Evolutionary conservation across 805 yeast genomes (phyloP).

Genomic region (Nakazawaea peltata): DNA sequence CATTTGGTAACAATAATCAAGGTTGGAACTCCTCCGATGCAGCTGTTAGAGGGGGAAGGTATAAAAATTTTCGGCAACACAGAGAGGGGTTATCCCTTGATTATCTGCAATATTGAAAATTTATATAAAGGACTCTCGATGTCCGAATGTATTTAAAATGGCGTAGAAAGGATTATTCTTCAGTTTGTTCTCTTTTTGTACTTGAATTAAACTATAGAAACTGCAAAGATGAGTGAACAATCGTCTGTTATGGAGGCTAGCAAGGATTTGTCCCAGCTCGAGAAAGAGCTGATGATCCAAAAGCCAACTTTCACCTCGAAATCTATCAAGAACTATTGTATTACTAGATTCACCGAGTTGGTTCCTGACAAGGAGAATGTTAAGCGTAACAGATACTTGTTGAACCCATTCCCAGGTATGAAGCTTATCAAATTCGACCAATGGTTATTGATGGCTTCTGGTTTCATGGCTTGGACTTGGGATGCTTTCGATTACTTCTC

Average conservation of each 20-base stretch:
- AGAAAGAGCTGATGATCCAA: neutral
- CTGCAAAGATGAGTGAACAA: slow-evolving; percentile 4
- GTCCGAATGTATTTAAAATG: too few relatives aligned
- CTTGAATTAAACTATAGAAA: too few relatives aligned
- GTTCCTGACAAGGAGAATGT: slow-evolving; percentile 35
- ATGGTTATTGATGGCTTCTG: slow-evolving; percentile 48
- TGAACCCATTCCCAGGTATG: slow-evolving; percentile 61
- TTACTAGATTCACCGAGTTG: slow-evolving; percentile 41
- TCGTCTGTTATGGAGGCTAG: neutral
- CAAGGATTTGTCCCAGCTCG: neutral
- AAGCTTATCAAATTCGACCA: slow-evolving; percentile 38
- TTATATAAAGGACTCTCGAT: too few relatives aligned
- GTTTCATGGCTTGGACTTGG: slow-evolving; percentile 55
- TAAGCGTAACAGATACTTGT: slow-evolving; percentile 26
- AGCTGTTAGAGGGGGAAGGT: too few relatives aligned
- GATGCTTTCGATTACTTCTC: slow-evolving; percentile 61
- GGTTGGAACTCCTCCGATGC: too few relatives aligned
- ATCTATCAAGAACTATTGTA: slow-evolving; percentile 26
- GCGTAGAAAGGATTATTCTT: too few relatives aligned
- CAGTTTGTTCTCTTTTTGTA: too few relatives aligned
- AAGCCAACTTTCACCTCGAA: slow-evolving; percentile 1
- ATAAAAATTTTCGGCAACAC: too few relatives aligned
- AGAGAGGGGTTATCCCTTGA: too few relatives aligned
- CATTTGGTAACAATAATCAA: too few relatives aligned
- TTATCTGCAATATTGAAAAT: too few relatives aligned